Conservation (phyloP, 2,329 filamentous ascomycete genomes). For the Epichloe bromicola region DNA sequence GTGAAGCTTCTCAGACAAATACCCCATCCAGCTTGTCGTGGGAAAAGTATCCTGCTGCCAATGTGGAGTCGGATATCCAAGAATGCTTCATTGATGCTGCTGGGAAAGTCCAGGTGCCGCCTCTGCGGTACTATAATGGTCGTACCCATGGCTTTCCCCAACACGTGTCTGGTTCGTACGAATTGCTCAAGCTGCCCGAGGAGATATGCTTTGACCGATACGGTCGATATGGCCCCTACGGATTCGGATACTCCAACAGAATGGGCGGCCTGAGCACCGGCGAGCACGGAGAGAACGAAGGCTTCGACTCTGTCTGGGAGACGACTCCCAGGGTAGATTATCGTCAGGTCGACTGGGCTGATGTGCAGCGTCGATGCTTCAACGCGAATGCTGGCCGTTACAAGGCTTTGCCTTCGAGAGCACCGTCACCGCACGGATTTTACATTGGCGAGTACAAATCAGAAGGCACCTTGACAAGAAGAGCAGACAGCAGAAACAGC, state of each 20-base stretch:
- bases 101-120: conserved; percentile 52
- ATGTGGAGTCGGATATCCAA: conserved; percentile 39
- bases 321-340: conserved; percentile 63
- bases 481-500: background rate
- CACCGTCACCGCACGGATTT: conserved; percentile 34
- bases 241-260: conserved; percentile 68
- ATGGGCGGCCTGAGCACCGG: conserved; percentile 76
- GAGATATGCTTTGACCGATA: conserved; percentile 91
- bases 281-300: conserved; percentile 70
- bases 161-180: conserved; percentile 75
- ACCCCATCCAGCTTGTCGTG: conserved; percentile 17
- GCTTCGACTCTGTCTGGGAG: conserved; percentile 67
- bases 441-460: conserved; percentile 21
- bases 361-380: conserved; percentile 62
- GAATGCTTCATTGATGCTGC: conserved; percentile 69
- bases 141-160: conserved; percentile 76
- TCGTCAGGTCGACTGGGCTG: conserved; percentile 63
- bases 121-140: conserved; percentile 61
- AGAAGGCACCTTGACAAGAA: background rate
- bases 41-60: conserved; percentile 20
- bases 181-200: conserved; percentile 62
- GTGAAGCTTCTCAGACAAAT: conserved; percentile 4
- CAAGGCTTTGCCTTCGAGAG: conserved; percentile 29
- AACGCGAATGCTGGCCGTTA: conserved; percentile 60
- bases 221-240: conserved; percentile 79